Conservation (phyloP, 1,284 basidiomycete species). For the Chiua sp. region DNA sequence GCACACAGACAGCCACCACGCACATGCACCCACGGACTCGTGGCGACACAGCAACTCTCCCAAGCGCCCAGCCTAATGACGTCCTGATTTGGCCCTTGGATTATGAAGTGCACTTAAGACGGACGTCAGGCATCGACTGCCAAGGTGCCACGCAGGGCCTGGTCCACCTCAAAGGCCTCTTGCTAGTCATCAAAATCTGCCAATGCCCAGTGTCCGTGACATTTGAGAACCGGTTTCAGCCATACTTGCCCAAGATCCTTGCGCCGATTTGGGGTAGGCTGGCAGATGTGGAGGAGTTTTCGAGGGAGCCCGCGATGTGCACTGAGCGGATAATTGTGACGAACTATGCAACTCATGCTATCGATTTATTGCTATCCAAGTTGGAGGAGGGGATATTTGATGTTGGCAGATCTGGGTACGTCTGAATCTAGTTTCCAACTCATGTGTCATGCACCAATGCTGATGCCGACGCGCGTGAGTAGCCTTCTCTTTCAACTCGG, state of each 20-base stretch:
- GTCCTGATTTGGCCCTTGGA: slow-evolving; percentile 90
- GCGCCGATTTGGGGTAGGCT: slow-evolving; percentile 92
- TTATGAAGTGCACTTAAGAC: slow-evolving; percentile 91
- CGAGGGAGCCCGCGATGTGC: slow-evolving; percentile 96
- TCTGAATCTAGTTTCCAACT: no score
- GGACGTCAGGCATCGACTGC: slow-evolving; percentile 94
- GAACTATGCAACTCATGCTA: slow-evolving; percentile 92
- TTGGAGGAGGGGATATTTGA: slow-evolving; percentile 97
- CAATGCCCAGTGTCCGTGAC: slow-evolving; percentile 93
- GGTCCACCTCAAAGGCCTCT: slow-evolving; percentile 90
- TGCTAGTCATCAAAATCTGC: slow-evolving; percentile 88
- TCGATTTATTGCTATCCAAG: slow-evolving; percentile 94
- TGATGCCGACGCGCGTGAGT: no score
- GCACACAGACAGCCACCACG: neutral
- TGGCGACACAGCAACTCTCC: no score
- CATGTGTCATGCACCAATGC: no score
- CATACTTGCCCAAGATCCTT: slow-evolving; percentile 95
- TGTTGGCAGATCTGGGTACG: slow-evolving; percentile 86
- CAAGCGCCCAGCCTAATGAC: no score
- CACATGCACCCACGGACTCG: no score
- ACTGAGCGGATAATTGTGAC: slow-evolving; percentile 99
- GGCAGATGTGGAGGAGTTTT: slow-evolving; percentile 94
- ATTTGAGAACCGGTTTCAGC: slow-evolving; percentile 95
- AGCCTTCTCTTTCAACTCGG: slow-evolving; percentile 50
- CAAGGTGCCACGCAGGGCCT: slow-evolving; percentile 99